Base-by-base conservation (phyloP, 1,139 yeast species). In the Kodamaea alishanica region DNA sequence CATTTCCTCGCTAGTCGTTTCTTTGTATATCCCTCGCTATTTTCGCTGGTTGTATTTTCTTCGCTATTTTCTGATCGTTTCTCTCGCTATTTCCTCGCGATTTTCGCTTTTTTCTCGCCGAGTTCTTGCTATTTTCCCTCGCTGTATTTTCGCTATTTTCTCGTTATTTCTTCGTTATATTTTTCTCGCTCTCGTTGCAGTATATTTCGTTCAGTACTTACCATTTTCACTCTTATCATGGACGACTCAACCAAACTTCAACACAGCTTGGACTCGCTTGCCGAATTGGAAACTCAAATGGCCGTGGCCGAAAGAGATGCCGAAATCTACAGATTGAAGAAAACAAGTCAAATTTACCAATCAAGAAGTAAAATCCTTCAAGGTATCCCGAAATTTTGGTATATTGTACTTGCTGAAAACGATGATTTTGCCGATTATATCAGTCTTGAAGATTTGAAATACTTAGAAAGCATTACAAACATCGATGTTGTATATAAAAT, bases 361-460 rank as follows among this genome's bases (percentile, higher is more conserved):
- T 60, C 69, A 39, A 63, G 94, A 51, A 66, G 82, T 33, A 54
- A 51, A 7, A 63, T 73, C 23, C 63, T 79, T 22, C 42, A 50
- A 7, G 54, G 65, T 4, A 75, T 84, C 33, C 85, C 86, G 1
- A 77, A 77, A 46, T 83, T 84, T 55, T 84, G 94, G 94, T 82
- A 81, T 56, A 75, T 83, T 41, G 87, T 83, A 0, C 61, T 84
- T 15, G 84, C 88, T 0, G 86, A 83, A 54, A 84, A 83, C 55
- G 83, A 81, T 32, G 89, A 84, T 49, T 83, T 84, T 56, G 81
- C 84, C 23, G 90, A 84, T 45, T 83, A 75, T 51, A 65, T 84
- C 24, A 68, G 77, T 40, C 75, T 80, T 1, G 83, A 81, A 31
- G 92, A 84, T 55, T 75, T 81, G 63, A 80, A 79, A 55, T 84